Conservation (phyloP, 73 alveolate genomes). For the Tetrahymena malaccensis region DNA sequence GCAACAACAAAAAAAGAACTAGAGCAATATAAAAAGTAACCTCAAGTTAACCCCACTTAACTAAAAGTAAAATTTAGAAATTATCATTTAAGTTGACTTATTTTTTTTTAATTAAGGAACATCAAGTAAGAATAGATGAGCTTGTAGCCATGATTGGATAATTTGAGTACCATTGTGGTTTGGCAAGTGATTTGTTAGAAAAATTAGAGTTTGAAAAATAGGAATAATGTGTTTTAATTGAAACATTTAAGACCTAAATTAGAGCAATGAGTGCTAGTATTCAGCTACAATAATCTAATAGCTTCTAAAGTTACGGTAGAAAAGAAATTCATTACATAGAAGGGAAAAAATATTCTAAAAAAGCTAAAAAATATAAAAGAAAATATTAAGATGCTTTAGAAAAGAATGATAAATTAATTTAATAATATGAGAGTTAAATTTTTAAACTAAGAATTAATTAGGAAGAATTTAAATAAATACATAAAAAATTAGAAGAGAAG, state of each 20-base stretch:
- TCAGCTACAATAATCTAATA: neutral
- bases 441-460: neutral
- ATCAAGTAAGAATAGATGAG: neutral
- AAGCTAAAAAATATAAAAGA: neutral
- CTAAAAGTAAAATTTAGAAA: neutral
- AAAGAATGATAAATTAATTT: neutral
- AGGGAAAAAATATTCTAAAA: neutral
- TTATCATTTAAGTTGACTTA: neutral
- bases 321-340: neutral
- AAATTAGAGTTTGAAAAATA: neutral
- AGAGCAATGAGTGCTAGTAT: neutral
- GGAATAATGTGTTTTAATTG: neutral
- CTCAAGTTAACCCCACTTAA: neutral
- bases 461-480: neutral
- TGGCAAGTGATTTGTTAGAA: neutral
- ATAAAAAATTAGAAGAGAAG: neutral
- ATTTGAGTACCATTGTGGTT: neutral
- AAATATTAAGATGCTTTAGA: neutral
- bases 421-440: neutral
- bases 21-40: neutral
- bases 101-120: neutral
- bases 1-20: neutral
- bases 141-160: neutral
- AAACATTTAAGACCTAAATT: neutral
- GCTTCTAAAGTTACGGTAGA: neutral